phyloP scores from a whole-genome alignment of 1,284 basidiomycete genomes.

The Neolentinus lepideus region DNA sequence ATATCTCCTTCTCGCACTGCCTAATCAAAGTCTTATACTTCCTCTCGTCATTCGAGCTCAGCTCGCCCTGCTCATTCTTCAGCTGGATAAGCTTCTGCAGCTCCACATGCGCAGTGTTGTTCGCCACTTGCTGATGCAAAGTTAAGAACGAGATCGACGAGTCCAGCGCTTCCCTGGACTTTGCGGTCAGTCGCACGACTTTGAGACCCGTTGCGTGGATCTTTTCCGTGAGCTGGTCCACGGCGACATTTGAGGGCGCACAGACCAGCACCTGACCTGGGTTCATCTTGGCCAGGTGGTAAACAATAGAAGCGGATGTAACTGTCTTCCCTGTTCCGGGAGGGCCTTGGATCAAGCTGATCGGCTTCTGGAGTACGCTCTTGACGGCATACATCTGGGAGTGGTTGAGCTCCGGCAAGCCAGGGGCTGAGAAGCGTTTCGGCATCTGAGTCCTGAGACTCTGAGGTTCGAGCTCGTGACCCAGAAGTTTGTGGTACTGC shows the following conservation, averaged over 20 bases:
- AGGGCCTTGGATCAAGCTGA: conserved; percentile 96
- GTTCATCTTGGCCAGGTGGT: conserved; percentile 99
- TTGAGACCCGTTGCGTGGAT: conserved; percentile 96
- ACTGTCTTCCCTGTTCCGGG: conserved; percentile 99
- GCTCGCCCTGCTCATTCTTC: conserved; percentile 95
- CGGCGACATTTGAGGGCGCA: conserved; percentile 98
- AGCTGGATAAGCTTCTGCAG: conserved; percentile 96
- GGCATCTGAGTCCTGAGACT: conserved; percentile 90
- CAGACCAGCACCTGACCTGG: conserved; percentile 98
- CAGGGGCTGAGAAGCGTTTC: conserved; percentile 94
- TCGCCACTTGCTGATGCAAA: conserved; percentile 95
- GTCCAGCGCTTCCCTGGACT: conserved; percentile 95
- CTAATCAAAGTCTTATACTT: conserved; percentile 96
- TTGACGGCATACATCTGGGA: conserved; percentile 99
- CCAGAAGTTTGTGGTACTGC: conserved; percentile 96
- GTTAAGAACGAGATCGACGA: conserved; percentile 92
- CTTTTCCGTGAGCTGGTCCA: conserved; percentile 98
- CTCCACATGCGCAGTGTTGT: conserved; percentile 91
- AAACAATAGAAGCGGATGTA: conserved; percentile 98
- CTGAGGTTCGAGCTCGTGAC: conserved; percentile 92
- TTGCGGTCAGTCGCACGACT: conserved; percentile 95
- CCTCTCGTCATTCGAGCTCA: conserved; percentile 94
- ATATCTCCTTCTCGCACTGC: conserved; percentile 95
- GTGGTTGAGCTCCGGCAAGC: conserved; percentile 96
- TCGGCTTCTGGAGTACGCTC: conserved; percentile 96